A percentile compares a stretch with the other conserved stretches of the same genome.
phyloP scores from a whole-genome alignment of 192 early-diverging fungal genomes.

The Entomortierella parvispora region DNA sequence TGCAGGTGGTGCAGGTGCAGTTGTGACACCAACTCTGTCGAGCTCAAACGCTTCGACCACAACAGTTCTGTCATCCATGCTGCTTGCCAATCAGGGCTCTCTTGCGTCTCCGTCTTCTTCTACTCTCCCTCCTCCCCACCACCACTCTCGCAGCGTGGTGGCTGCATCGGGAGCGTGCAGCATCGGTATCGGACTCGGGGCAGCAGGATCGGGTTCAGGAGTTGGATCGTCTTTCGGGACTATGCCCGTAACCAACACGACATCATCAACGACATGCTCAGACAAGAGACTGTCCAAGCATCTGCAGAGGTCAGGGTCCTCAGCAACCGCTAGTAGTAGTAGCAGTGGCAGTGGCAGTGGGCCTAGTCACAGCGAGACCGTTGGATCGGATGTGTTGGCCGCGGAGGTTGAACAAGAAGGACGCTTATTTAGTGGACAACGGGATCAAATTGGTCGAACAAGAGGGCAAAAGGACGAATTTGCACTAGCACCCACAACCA shows the following conservation, averaged over 20 bases:
- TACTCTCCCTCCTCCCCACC: background rate
- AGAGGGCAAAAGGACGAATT: background rate
- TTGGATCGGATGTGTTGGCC: background rate
- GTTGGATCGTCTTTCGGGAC: too few relatives aligned
- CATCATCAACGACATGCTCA: too few relatives aligned
- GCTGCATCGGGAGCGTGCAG: too few relatives aligned
- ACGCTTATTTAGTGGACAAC: too few relatives aligned
- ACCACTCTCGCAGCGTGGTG: background rate
- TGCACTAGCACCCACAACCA: background rate
- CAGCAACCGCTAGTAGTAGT: background rate
- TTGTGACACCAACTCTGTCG: background rate
- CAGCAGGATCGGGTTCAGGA: too few relatives aligned
- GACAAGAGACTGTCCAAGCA: too few relatives aligned
- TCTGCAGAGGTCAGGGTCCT: slow-evolving; percentile 1
- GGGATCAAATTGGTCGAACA: too few relatives aligned
- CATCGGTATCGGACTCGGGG: too few relatives aligned
- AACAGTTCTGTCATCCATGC: slow-evolving; percentile 39
- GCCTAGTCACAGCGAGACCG: background rate
- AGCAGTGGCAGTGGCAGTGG: background rate
- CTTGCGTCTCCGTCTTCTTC: slow-evolving; percentile 5
- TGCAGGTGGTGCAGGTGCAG: too few relatives aligned
- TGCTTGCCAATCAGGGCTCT: slow-evolving; percentile 31
- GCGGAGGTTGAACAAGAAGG: too few relatives aligned
- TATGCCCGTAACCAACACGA: too few relatives aligned
- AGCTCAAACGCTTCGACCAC: slow-evolving; percentile 4